Base-by-base conservation (phyloP, 345 rosid species). In the Eucalyptus microcorys region DNA sequence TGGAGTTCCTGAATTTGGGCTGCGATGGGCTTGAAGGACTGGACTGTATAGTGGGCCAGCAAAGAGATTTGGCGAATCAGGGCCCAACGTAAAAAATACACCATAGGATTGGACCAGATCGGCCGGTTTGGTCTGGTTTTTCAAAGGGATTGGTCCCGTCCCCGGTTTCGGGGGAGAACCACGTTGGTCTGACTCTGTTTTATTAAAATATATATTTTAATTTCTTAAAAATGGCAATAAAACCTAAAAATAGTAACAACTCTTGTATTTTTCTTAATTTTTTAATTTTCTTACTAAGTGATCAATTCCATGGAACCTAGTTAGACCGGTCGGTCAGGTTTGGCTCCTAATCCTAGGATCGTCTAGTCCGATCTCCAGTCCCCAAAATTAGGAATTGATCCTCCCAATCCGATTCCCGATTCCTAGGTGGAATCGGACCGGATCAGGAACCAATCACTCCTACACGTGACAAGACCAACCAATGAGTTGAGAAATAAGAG, bases 371-470 rank as follows among this genome's bases (percentile, higher is more conserved):
- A 5, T 52, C 2, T 52, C 21, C 0, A 0, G 5, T 52, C 26
- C 26, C 2, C 3, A 52, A 52, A 52, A 19, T 52, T 52, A 10
- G 8, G 57, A 52, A 52, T 52, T 52, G 2, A 52, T 52, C 0
- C 2, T 3, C 5, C 1, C 0, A 2, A 52, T 52, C 1, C 1
- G 0, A 4, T 52, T 52, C 10, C 4, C 2, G 0, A 0, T 52
- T 52, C 26, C 2, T 52, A 52, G 26, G 57, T 52, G 10, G 2
- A 52, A 52, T 0, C 0, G 4, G 5, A 19, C 1, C 2, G 0
- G 4, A 19, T 0, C 1, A 1, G 3, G 5, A 52, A 52, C 10
- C 10, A 0, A 52, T 21, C 2, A 52, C 26, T 8, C 10, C 2
- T 52, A 21, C 57, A 52, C 2, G 0, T 21, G 57, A 52, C 24